Conservation (phyloP, 2,329 filamentous ascomycete genomes). For the Bertia moriformis region DNA sequence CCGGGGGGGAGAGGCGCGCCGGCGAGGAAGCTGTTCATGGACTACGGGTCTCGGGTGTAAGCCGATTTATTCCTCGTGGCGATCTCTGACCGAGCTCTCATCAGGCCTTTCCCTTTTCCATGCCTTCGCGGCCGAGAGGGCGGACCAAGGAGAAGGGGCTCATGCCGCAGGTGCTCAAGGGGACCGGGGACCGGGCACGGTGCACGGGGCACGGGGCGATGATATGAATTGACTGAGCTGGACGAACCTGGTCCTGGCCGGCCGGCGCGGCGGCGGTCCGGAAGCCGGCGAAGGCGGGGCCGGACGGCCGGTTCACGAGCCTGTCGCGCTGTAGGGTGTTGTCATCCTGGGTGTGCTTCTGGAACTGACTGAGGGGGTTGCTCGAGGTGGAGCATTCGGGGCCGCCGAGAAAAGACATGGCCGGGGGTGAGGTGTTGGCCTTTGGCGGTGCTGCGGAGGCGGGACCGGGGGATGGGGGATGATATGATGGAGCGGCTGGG, state of each 20-base stretch:
- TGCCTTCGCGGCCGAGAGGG: no score
- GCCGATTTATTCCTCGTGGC: no score
- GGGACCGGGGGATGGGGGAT: neutral
- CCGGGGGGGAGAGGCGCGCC: slow-evolving; percentile 53
- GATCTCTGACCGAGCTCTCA: no score
- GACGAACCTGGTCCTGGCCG: slow-evolving; percentile 62
- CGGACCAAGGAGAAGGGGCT: slow-evolving; percentile 1
- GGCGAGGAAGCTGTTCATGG: slow-evolving; percentile 87
- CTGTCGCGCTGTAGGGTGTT: slow-evolving; percentile 87
- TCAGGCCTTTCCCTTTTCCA: no score
- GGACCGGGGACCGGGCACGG: neutral
- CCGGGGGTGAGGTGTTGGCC: slow-evolving; percentile 6
- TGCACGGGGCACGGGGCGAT: neutral
- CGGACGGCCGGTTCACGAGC: slow-evolving; percentile 61
- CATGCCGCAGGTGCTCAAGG: slow-evolving; percentile 1
- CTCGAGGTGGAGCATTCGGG: slow-evolving; percentile 92
- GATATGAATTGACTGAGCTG: no score
- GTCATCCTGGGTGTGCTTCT: slow-evolving; percentile 93
- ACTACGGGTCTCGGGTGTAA: no score
- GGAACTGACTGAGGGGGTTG: slow-evolving; percentile 93
- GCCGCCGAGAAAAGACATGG: slow-evolving; percentile 89
- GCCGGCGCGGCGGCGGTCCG: slow-evolving; percentile 55
- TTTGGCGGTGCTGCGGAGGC: neutral
- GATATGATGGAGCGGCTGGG: neutral
- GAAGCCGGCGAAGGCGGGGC: slow-evolving; percentile 61